Conservation (phyloP, 768 basidiomycete species). For the Lactarius evosmus region DNA sequence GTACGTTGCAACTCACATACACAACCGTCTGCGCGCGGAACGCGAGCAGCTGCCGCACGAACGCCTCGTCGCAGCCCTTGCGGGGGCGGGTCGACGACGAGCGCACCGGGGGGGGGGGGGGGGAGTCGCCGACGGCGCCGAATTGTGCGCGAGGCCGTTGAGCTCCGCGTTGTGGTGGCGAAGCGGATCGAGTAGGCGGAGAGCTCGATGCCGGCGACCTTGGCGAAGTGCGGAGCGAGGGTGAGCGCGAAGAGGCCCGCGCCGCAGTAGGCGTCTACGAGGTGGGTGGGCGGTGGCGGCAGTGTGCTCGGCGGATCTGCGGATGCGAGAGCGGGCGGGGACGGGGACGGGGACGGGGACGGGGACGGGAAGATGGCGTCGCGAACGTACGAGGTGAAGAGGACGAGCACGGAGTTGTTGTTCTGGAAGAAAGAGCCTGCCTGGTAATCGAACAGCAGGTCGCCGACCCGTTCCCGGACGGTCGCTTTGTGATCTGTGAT, state of each 20-base stretch:
- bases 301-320: not conserved
- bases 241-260: constrained; percentile 84
- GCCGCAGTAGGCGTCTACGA: constrained; percentile 95
- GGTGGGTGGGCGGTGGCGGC: constrained; percentile 63
- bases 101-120: too few relatives aligned
- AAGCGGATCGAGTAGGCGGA: constrained; percentile 65
- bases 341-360: constrained; percentile 19
- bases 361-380: constrained; percentile 57
- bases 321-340: constrained; percentile 30
- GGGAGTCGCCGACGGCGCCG: constrained; percentile 59
- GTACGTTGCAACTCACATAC: constrained; percentile 95
- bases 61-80: constrained; percentile 85
- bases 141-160: constrained; percentile 66
- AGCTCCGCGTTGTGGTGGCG: constrained; percentile 65
- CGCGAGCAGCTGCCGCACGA: constrained; percentile 69
- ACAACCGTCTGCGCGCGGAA: constrained; percentile 71
- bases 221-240: constrained; percentile 68
- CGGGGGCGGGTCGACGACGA: constrained; percentile 87
- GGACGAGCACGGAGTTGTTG: constrained; percentile 88
- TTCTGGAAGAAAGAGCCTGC: constrained; percentile 97
- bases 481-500: constrained; percentile 77
- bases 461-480: constrained; percentile 82
- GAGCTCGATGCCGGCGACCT: constrained; percentile 88
- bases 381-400: constrained; percentile 80
- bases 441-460: constrained; percentile 77